phyloP scores from a whole-genome alignment of 139 green algal genomes.

The Asterochloris erici region DNA sequence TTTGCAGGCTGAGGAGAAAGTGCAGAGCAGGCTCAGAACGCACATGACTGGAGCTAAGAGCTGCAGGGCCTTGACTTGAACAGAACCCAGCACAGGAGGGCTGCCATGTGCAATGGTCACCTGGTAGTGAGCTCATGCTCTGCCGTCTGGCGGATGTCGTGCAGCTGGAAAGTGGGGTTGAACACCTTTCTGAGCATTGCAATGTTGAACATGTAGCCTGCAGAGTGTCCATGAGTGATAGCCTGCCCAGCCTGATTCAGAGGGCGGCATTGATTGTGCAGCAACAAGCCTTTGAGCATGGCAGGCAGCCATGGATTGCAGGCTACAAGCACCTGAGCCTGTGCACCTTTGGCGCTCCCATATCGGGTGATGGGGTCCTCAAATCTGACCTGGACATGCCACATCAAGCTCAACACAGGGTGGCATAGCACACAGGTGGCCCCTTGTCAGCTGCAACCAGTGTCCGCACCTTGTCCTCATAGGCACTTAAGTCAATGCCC shows the following conservation, averaged over 20 bases:
- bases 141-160: constrained; percentile 54
- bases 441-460: too few relatives aligned
- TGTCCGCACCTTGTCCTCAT: too few relatives aligned
- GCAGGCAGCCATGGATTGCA: not conserved
- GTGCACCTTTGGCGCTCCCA: constrained; percentile 21
- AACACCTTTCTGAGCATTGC: constrained; percentile 67
- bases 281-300: not conserved
- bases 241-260: too few relatives aligned
- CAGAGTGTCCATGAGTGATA: not conserved
- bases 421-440: too few relatives aligned
- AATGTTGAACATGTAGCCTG: constrained; percentile 86
- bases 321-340: not conserved
- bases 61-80: too few relatives aligned
- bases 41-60: not conserved
- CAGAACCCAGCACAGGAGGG: too few relatives aligned
- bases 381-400: constrained; percentile 30
- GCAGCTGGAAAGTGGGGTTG: constrained; percentile 61
- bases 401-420: not conserved
- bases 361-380: constrained; percentile 50
- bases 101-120: not conserved
- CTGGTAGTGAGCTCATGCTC: constrained; percentile 62
- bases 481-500: too few relatives aligned
- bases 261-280: not conserved
- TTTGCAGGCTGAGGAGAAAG: not conserved
- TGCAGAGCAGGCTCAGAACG: not conserved